A percentile compares a stretch with the other conserved stretches of the same genome.
Conservation (phyloP, 2,329 filamentous ascomycete species). For the Pseudogymnoascus sp. region DNA sequence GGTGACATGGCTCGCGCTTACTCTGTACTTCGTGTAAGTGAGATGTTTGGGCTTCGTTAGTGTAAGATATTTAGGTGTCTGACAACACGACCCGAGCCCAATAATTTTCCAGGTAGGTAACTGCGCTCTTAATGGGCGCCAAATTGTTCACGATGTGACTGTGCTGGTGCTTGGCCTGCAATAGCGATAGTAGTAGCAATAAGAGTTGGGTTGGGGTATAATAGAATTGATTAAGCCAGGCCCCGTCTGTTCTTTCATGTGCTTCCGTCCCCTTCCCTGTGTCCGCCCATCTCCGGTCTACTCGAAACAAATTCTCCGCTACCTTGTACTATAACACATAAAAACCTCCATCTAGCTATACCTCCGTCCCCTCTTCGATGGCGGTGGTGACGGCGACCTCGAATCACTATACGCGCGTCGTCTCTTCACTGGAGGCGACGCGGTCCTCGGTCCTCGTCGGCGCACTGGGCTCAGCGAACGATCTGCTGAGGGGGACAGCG, state of each 20-base stretch:
- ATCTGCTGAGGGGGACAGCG: neutral
- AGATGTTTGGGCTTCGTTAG: neutral
- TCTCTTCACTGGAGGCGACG: constrained; percentile 22
- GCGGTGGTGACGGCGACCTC: constrained; percentile 18
- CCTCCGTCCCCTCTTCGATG: constrained; percentile 22
- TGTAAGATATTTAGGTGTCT: neutral
- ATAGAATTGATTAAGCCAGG: constrained; percentile 4
- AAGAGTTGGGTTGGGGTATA: constrained; percentile 5
- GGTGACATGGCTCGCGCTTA: constrained; percentile 2
- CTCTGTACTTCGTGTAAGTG: neutral
- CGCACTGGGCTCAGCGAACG: neutral
- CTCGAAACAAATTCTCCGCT: constrained; percentile 4
- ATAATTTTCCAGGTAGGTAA: neutral
- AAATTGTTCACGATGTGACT: neutral
- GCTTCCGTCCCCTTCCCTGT: neutral
- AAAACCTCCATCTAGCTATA: constrained; percentile 17
- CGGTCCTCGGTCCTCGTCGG: constrained; percentile 19
- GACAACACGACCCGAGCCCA: neutral
- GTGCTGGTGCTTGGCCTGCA: neutral
- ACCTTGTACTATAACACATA: constrained; percentile 10
- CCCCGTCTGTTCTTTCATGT: constrained; percentile 3
- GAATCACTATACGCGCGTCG: constrained; percentile 16
- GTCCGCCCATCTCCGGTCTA: neutral
- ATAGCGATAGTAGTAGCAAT: neutral
- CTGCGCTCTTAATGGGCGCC: neutral